Evolutionary conservation across 2,329 filamentous ascomycete species (phyloP), one percentile per base, ranked within the genome.

Genomic region (Graphium sp.): DNA sequence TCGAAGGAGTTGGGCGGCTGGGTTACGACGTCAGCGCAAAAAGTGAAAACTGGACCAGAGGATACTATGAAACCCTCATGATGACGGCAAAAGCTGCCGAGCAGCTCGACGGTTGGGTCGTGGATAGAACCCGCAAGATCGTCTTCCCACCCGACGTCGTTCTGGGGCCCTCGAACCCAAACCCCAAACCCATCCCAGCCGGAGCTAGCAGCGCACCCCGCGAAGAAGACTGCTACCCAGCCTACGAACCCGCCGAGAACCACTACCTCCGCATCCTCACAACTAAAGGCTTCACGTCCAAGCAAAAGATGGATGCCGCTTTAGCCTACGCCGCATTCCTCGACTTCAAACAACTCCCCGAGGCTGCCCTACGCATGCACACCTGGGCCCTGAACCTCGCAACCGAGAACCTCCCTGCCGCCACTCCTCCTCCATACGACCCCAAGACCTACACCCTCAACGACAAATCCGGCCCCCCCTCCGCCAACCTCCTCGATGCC

Each of bases 51-150:
- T 95, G 85, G 87, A 62, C 77, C 41, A 63, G 81, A 31, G 84
- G 83, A 1, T 95, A 95, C 51, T 84, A 77, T 43, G 73, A 91
- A 42, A 66, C 74, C 4, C 54, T 94, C 26, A 81, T 94, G 70
- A 64, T 76, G 8, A 70, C 71, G 34, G 85, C 77, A 1, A 69
- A 70, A 38, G 71, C 75, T 1, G 74, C 83, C 5, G 85, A 94
- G 51, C 71, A 85, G 39, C 55, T 91, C 15, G 81, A 93, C 37
- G 78, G 77, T 26, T 83, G 75, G 64, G 60, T 91, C 11, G 60
- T 65, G 24, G 83, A 92, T 48, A 70, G 53, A 24, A 74, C 64
- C 7, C 62, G 72, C 36, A 62, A 65, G 23, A 52, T 77, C 16
- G 64, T 77, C 18, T 87, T 81, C 38, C 73, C 80, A 0, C 65